Base-by-base conservation (phyloP, 805 yeast genomes). In the Schwanniomyces sp. region DNA sequence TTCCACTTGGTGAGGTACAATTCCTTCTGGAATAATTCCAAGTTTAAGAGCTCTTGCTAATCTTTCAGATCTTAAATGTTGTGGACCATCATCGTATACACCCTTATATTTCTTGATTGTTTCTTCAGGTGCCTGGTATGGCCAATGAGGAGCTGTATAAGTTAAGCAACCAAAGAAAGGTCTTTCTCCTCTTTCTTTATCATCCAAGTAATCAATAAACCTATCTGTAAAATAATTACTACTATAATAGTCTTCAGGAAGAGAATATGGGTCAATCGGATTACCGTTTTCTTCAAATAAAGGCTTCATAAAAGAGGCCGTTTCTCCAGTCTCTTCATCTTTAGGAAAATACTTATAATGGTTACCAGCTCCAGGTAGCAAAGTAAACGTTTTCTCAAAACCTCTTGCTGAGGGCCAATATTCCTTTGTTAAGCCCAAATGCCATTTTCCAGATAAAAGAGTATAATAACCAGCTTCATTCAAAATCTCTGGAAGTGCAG, bases 71-170 rank as follows among this genome's bases (percentile, higher is more conserved):
- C 84, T 60, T 34, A 79, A 58, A 6, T 52, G 70, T 17, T 64
- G 71, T 2, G 84, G 84, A 2, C 85, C 85, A 7, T 63, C 66
- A 50, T 74, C 75, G 53, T 78, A 76, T 7, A 61, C 50, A 4
- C 81, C 81, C 45, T 68, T 67, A 57, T 81, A 79, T 48, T 80
- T 78, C 5, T 61, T 70, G 43, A 80, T 67, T 7, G 67, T 57
- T 5, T 75, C 76, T 42, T 61, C 60, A 5, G 84, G 84, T 1
- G 86, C 86, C 59, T 81, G 86, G 54, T 74, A 71, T 9, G 86
- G 86, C 86, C 86, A 82, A 56, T 81, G 86, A 2, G 86, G 86
- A 1, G 86, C 86, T 4, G 85, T 80, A 54, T 78, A 81, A 6
- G 85, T 81, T 47, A 82, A 63, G 21, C 69, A 61, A 3, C 82